A percentile compares a stretch with the other conserved stretches of the same genome.
phyloP scores from a whole-genome alignment of 2,329 filamentous ascomycete genomes.

The Nigrospora sphaerica region DNA sequence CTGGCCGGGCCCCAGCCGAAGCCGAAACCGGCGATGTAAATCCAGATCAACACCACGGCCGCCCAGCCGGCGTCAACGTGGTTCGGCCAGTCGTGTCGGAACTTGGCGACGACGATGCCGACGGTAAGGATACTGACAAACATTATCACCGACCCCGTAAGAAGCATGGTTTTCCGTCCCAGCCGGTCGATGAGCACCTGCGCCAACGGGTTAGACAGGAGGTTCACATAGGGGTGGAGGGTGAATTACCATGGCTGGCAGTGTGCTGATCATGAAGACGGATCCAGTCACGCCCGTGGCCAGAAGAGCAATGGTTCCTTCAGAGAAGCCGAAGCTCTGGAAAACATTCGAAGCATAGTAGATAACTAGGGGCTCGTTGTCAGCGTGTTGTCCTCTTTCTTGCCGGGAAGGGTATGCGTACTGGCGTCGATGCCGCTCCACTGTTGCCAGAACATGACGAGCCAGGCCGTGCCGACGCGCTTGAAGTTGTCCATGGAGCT shows the following conservation, averaged over 20 bases:
- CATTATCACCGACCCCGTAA: conserved; percentile 37
- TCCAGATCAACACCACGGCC: conserved; percentile 36
- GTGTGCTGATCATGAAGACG: conserved; percentile 29
- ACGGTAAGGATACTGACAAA: conserved; percentile 41
- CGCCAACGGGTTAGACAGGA: not conserved
- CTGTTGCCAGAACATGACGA: conserved; percentile 52
- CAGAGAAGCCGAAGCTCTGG: conserved; percentile 17
- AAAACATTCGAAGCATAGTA: conserved; percentile 40
- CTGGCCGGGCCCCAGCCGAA: conserved; percentile 48
- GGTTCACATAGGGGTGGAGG: not conserved
- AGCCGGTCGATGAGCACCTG: conserved; percentile 36
- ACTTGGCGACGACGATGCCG: conserved; percentile 42
- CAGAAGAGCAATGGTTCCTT: conserved; percentile 5
- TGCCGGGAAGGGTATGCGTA: not conserved
- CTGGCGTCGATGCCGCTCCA: conserved; percentile 11
- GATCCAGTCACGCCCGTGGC: conserved; percentile 6
- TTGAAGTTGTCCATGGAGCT: conserved; percentile 36
- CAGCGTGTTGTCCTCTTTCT: not conserved
- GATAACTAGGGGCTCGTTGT: conserved; percentile 19
- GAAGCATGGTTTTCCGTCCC: conserved; percentile 36
- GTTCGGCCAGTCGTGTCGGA: conserved; percentile 38
- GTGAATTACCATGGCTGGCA: conserved; percentile 27
- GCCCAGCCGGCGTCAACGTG: conserved; percentile 38
- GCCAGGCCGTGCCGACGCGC: conserved; percentile 35
- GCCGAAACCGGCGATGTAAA: conserved; percentile 55